Conservation (phyloP, 2,329 filamentous ascomycete species). For the Exophiala viscosa region DNA sequence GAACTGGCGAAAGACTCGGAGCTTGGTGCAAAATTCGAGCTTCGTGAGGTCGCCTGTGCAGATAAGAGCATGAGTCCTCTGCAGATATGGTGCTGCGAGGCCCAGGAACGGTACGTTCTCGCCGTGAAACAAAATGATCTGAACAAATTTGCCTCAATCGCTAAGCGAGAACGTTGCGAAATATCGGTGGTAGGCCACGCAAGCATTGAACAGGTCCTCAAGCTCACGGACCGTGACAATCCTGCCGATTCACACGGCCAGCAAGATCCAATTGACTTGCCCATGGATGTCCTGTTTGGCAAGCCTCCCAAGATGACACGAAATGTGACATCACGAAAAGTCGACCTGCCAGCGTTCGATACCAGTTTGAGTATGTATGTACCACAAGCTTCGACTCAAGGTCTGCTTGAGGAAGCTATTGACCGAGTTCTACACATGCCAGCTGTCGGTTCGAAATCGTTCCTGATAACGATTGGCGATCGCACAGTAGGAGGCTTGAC, state of each 20-base stretch:
- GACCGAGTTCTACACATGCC: slow-evolving; percentile 79
- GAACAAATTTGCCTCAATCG: slow-evolving; percentile 66
- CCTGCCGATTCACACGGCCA: slow-evolving; percentile 56
- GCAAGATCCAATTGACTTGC: slow-evolving; percentile 79
- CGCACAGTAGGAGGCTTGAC: slow-evolving; percentile 86
- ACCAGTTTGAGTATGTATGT: slow-evolving; percentile 66
- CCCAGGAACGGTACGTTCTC: slow-evolving; percentile 93
- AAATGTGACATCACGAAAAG: slow-evolving; percentile 66
- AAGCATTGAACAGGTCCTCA: slow-evolving; percentile 66
- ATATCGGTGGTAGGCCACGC: slow-evolving; percentile 88
- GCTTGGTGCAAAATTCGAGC: slow-evolving; percentile 84
- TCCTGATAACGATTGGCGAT: slow-evolving; percentile 95
- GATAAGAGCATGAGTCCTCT: slow-evolving; percentile 91
- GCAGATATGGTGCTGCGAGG: slow-evolving; percentile 97
- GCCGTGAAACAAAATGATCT: slow-evolving; percentile 77
- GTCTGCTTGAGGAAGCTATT: slow-evolving; percentile 65
- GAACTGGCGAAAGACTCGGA: slow-evolving; percentile 90
- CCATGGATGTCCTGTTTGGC: slow-evolving; percentile 84
- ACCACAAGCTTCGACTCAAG: slow-evolving; percentile 51
- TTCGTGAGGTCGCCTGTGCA: slow-evolving; percentile 88
- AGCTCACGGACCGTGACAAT: slow-evolving; percentile 72
- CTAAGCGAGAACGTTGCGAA: slow-evolving; percentile 78
- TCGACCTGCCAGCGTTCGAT: slow-evolving; percentile 69
- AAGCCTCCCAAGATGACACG: slow-evolving; percentile 79
- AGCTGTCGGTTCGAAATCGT: slow-evolving; percentile 92